Conservation (phyloP, 805 yeast species). For the Scheffersomyces amazonensis region DNA sequence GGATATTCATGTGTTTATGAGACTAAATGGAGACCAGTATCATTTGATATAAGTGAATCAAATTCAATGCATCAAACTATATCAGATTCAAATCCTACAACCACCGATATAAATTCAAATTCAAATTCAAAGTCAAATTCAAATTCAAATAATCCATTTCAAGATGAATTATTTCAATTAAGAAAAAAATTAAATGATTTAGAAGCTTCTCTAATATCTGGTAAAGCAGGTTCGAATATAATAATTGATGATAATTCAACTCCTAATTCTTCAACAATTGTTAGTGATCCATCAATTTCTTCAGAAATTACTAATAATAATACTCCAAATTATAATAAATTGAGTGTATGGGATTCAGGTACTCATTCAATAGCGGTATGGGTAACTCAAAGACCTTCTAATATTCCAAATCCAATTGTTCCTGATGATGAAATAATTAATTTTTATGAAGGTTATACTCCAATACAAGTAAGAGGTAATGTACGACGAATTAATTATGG, state of each 20-base stretch:
- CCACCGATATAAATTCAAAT: not conserved
- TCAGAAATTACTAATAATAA: not conserved
- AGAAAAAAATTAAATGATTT: constrained; percentile 1
- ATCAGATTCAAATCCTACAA: too few species aligned
- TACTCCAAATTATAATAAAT: not conserved
- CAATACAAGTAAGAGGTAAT: constrained; percentile 25
- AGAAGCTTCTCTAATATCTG: not conserved
- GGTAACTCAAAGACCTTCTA: not conserved
- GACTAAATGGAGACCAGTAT: not conserved
- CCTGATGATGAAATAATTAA: constrained; percentile 25
- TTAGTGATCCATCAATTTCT: not conserved
- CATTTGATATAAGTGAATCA: not conserved
- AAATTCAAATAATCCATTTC: not conserved
- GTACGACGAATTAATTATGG: constrained; percentile 29
- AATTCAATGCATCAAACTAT: not conserved
- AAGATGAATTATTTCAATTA: not conserved
- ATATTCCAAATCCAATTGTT: not conserved
- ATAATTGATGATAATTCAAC: not conserved
- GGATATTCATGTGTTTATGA: constrained; percentile 2
- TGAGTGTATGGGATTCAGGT: not conserved
- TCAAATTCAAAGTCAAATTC: not conserved
- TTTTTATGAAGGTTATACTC: constrained; percentile 30
- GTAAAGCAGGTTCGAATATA: not conserved
- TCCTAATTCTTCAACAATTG: not conserved
- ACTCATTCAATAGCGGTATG: not conserved